Evolutionary conservation across 805 yeast genomes (phyloP), one percentile per base, ranked within the genome.

Genomic region (Lipomyces mesembrius): DNA sequence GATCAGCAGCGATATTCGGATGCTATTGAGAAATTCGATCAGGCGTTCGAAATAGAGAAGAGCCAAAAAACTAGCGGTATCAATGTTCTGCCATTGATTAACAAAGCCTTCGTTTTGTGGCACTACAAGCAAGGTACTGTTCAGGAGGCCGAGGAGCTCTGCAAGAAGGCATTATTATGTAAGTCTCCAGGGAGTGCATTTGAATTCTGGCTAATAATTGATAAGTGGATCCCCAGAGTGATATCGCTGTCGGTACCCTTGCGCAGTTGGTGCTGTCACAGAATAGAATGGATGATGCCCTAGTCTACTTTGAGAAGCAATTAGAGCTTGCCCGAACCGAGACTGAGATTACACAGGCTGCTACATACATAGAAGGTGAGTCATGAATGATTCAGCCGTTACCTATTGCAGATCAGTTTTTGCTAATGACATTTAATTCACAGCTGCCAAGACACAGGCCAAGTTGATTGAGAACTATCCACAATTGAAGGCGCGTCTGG

Each of bases 181-280:
- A 51, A 12, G 65, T 62, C 9, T n/a, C 14, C 20, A n/a, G 8
- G 35, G 7, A 4, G n/a, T 58, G 12, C 4, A 14, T 34, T 57
- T 43, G 57, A 56, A 27, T 11, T 8, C 27, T 49, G 20, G 32
- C 37, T 51, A 32, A 25, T 54, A 35, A 12, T 9, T 51, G 9
- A 52, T 2, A 54, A 52, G 64, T 89, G 68, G 99, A 96, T 81
- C 92, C 97, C 62, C 88, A 87, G 78, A 87, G 91, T 61, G 98
- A 95, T 77, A 86, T 91, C 71, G 98, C 97, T 56, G 85, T 91
- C 77, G 85, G 92, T 72, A 87, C 95, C n/a, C 84, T 94, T 73
- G 98, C 98, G 59, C 98, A 95, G 83, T 82, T 92, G 75, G 89
- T 87, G 79, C 82, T 95, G 78, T 96, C 92, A 82, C 86, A 85